Evolutionary conservation across 495 filamentous ascomycete species (phyloP), one percentile per base, ranked within the genome.

Genomic region (Podospora didyma): DNA sequence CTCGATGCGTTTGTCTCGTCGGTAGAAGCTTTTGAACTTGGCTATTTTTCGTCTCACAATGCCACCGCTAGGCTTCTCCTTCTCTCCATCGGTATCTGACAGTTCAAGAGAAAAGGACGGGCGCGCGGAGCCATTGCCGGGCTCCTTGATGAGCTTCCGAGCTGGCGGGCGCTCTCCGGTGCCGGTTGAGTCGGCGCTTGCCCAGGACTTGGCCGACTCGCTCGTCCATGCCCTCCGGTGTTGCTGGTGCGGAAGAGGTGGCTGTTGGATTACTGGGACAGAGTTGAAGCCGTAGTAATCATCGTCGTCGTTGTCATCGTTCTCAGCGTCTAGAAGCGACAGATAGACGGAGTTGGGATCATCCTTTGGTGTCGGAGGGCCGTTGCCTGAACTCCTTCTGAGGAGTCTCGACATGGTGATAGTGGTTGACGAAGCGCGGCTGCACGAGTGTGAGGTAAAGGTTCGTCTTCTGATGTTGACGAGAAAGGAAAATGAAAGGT

Each of bases 131-230:
- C 62, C 64, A 48, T 62, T 67, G 41, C 56, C 61, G 37, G 39
- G 39, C 12, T 67, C 64, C 26, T 69, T 69, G 39, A 67, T 56
- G 6, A 69, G 62, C 52, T 69, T 69, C 45, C 67, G 59, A 1
- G 65, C 39, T 6, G 64, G 63, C 22, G 59, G 61, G 10, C 67
- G 58, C 44, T 67, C 64, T 24, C 56, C 65, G 7, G 56, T 50
- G 19, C 56, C 54, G 20, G 69, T 51, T 64, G 66, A 71, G 49
- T 22, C 49, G 35, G 31, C 14, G n/a, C 10, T 35, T 3, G 14
- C 12, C 47, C 47, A 49, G 10, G 24, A 35, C 17, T 23, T 49
- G 20, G 48, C 17, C 20, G 58, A 50, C 10, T 19, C 41, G 52
- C 49, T 56, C 53, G 49, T 24, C 28, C 20, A 44, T 14, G 39